These are phyloP conservation scores for Sporisorium scitamineum DNA, from an alignment of 1,284 basidiomycete species.

Conservation along the genomic window DNA sequence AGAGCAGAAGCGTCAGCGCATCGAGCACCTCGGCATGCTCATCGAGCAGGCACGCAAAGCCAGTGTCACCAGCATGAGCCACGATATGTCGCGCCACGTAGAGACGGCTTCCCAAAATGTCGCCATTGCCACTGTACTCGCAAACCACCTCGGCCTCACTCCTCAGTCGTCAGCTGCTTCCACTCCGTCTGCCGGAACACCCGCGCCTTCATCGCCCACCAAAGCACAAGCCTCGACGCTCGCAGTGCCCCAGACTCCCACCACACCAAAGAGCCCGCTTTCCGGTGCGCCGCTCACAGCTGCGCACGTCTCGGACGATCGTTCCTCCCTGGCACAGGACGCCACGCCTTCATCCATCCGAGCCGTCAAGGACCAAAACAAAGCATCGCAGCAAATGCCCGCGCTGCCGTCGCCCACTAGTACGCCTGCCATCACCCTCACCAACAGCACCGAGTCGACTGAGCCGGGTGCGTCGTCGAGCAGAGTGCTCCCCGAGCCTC, in stretches of 20 bases:
- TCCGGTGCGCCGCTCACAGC: slow-evolving; percentile 27
- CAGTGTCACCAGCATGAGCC: slow-evolving; percentile 29
- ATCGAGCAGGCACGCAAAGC: slow-evolving; percentile 50
- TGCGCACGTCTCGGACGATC: slow-evolving; percentile 1
- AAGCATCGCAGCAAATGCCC: not conserved
- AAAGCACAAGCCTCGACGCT: slow-evolving; percentile 22
- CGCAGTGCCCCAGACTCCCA: slow-evolving; percentile 19
- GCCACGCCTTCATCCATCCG: not conserved
- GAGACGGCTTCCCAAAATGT: slow-evolving; percentile 37
- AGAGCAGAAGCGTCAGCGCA: slow-evolving; percentile 49
- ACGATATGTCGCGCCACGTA: slow-evolving; percentile 24
- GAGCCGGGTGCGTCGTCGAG: not conserved
- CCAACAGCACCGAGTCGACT: slow-evolving; percentile 9
- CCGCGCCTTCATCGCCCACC: slow-evolving; percentile 23
- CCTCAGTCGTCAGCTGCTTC: slow-evolving; percentile 28
- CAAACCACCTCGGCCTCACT: slow-evolving; percentile 36
- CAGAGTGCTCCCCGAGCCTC: slow-evolving; percentile 7
- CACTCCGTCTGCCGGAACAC: slow-evolving; percentile 20
- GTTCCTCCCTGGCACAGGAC: not conserved
- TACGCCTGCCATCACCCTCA: slow-evolving; percentile 29
- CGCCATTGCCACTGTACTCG: slow-evolving; percentile 39
- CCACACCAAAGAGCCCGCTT: slow-evolving; percentile 34
- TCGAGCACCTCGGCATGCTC: slow-evolving; percentile 45
- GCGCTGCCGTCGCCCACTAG: slow-evolving; percentile 12
- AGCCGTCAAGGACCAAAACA: not conserved